Evolutionary conservation across 1,284 basidiomycete species (phyloP), one percentile per base, ranked within the genome.

Genomic region (Ceratobasidium sp.): DNA sequence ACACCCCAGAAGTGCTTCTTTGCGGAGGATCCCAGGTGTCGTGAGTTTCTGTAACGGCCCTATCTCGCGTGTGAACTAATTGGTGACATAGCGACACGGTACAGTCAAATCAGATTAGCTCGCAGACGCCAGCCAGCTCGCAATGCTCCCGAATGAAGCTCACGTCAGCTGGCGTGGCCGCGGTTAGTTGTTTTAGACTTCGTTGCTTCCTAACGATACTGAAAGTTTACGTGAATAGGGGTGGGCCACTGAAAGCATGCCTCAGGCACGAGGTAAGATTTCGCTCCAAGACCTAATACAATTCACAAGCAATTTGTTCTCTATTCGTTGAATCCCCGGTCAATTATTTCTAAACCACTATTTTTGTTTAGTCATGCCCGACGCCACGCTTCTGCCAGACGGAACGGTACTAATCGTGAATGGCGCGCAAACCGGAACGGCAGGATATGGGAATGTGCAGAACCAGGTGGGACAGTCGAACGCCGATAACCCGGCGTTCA

Each of bases 231-330:
- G 34, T 34, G 14, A 60, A 45, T 43, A 60, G 23, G 59, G 59
- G 14, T 94, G 93, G 92, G 79, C 87, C 77, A 85, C 88, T 4
- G 92, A 93, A 76, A 79, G 85, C 55, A 91, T 94, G 88, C 91
- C 92, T 0, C 79, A 87, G 61, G 84, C 89, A 39, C 86, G 92
- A 34, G 84, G 61, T 39, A 52, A 64, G 16, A 8, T 55, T 74
- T 77, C 48, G 83, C 82, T 3, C 84, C n/a, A n/a, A n/a, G n/a
- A n/a, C n/a, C n/a, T n/a, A n/a, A n/a, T n/a, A n/a, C n/a, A n/a
- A n/a, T n/a, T n/a, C n/a, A n/a, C n/a, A n/a, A n/a, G n/a, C n/a
- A n/a, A n/a, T n/a, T n/a, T n/a, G n/a, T n/a, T n/a, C n/a, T n/a
- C n/a, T n/a, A n/a, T n/a, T n/a, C n/a, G n/a, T n/a, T n/a, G n/a